A percentile compares a stretch with the other conserved stretches of the same genome.
phyloP scores from a whole-genome alignment of 2,329 filamentous ascomycete genomes.

The Alternaria alternata region DNA sequence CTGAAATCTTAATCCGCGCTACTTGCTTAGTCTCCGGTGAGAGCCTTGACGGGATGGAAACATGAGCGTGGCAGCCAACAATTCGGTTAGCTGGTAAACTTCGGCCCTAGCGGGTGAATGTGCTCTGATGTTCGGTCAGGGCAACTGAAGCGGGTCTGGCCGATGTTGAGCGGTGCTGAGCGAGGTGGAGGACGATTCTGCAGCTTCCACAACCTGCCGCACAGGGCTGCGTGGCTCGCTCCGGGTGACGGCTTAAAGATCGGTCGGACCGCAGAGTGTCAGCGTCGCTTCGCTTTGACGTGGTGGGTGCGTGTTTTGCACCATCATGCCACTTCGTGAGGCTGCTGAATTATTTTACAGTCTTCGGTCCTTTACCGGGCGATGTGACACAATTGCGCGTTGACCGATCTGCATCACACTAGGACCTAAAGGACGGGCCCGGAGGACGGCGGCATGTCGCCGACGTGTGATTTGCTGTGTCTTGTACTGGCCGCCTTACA shows the following conservation, averaged over 20 bases:
- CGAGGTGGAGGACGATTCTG: slow-evolving; percentile 4
- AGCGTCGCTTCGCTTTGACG: neutral
- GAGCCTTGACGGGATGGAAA: neutral
- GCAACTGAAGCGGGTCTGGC: slow-evolving; percentile 19
- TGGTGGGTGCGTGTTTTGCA: neutral
- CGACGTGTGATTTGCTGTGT: slow-evolving; percentile 12
- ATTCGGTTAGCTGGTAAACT: slow-evolving; percentile 5
- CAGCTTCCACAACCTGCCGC: slow-evolving; percentile 1
- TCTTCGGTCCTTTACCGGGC: slow-evolving; percentile 16
- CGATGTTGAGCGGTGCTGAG: slow-evolving; percentile 17
- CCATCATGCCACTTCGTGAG: slow-evolving; percentile 1
- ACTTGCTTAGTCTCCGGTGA: slow-evolving; percentile 13
- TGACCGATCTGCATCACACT: slow-evolving; percentile 7
- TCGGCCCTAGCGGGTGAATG: slow-evolving; percentile 5
- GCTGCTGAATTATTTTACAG: slow-evolving; percentile 4
- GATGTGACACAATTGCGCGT: slow-evolving; percentile 13
- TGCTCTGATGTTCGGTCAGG: slow-evolving; percentile 1
- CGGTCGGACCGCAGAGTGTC: slow-evolving; percentile 7
- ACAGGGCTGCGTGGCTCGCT: slow-evolving; percentile 1
- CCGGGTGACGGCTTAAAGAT: slow-evolving; percentile 7
- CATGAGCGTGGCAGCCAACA: slow-evolving; percentile 6
- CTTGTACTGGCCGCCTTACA: slow-evolving; percentile 1
- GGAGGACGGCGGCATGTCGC: slow-evolving; percentile 13
- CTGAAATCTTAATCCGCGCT: slow-evolving; percentile 13
- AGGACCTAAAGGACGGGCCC: slow-evolving; percentile 7